phyloP scores from a whole-genome alignment of 225 moss, liverwort and hornwort genomes.

The Sphagnum contortum region DNA sequence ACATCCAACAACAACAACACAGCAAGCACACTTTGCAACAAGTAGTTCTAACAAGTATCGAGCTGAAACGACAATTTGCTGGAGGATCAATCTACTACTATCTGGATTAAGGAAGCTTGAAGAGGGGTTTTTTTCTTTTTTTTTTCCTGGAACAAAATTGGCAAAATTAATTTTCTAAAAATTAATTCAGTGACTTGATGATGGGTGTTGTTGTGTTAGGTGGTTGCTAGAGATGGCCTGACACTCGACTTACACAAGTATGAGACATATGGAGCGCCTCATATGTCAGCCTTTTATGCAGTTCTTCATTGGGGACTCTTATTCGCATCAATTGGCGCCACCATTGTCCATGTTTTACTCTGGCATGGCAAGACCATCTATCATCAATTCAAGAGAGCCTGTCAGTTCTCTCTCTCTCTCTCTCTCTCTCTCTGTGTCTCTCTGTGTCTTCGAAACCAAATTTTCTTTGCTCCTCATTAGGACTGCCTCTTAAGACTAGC shows the following conservation, averaged over 20 bases:
- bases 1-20: not conserved
- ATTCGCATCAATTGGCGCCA: conserved; percentile 57
- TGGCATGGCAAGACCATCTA: conserved; percentile 76
- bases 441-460: no score
- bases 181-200: not conserved
- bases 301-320: conserved; percentile 59
- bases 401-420: not conserved
- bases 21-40: not conserved
- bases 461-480: no score
- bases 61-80: no score
- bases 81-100: no score
- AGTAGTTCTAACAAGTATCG: no score
- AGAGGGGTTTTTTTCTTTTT: not conserved
- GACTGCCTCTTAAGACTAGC: no score
- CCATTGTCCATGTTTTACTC: conserved; percentile 55
- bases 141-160: not conserved
- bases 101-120: no score
- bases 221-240: conserved; percentile 43
- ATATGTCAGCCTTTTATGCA: conserved; percentile 54
- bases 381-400: conserved; percentile 23
- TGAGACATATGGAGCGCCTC: conserved; percentile 48
- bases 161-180: not conserved
- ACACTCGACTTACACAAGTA: conserved; percentile 47
- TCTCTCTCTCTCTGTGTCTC: not conserved
- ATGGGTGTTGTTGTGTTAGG: conserved; percentile 13